Percentiles rank a stretch among this genome's conserved stretches.
These are phyloP conservation scores for Lentinula boryana DNA, from an alignment of 768 basidiomycete genomes.

Conservation along the genomic window DNA sequence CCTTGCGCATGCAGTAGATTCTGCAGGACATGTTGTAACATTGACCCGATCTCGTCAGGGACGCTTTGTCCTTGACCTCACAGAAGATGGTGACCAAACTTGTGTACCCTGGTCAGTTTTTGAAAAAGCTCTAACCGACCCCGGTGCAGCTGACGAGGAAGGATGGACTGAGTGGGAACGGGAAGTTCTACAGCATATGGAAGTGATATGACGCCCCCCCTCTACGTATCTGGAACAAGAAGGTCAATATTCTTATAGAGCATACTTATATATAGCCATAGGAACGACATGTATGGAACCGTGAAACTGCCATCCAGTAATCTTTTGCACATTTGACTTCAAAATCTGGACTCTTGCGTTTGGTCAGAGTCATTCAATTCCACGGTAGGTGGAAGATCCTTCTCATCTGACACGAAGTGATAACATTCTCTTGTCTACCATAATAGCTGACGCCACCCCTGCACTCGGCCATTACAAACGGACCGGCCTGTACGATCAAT, in stretches of 20 bases:
- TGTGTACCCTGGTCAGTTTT: constrained; percentile 79
- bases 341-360: not conserved
- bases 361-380: not conserved
- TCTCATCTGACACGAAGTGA: not conserved
- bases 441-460: not conserved
- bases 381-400: not conserved
- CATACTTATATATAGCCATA: not conserved
- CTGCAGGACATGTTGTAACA: constrained; percentile 90
- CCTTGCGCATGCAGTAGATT: constrained; percentile 75
- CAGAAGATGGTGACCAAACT: constrained; percentile 43
- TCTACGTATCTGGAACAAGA: not conserved
- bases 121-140: constrained; percentile 45
- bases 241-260: not conserved
- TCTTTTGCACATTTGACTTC: not conserved
- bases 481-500: not conserved
- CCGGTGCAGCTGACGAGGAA: constrained; percentile 54
- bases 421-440: not conserved
- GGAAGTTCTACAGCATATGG: constrained; percentile 63
- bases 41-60: constrained; percentile 89
- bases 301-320: not conserved
- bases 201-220: constrained; percentile 25
- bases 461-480: not conserved
- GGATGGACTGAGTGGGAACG: constrained; percentile 81
- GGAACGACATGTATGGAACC: not conserved
- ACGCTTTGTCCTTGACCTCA: constrained; percentile 51